A percentile compares a stretch with the other conserved stretches of the same genome.
Evolutionary conservation across 495 filamentous ascomycete genomes (phyloP).

Genomic region (Pseudoneurospora amorphoporcata): DNA sequence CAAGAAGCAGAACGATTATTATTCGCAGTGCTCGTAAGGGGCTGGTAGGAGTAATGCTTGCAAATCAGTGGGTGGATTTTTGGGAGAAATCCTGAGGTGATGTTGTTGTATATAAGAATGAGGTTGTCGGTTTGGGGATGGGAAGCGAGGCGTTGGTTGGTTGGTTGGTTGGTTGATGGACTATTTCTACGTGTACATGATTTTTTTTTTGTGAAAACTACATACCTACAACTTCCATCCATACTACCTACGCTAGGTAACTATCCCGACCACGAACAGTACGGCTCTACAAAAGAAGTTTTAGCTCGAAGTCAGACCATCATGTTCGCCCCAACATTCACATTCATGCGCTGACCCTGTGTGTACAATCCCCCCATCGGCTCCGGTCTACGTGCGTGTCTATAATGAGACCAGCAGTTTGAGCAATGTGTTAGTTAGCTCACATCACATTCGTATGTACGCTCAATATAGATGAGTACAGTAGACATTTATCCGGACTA

Average conservation of each 20-base stretch:
- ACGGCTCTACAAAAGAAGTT: background rate
- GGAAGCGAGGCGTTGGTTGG: background rate
- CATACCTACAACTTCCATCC: no score
- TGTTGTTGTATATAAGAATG: no score
- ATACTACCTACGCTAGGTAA: no score
- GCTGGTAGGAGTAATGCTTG: no score
- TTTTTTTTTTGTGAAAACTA: background rate
- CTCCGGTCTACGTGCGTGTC: background rate
- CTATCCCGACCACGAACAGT: background rate
- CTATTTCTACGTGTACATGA: background rate
- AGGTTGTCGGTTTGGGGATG: background rate
- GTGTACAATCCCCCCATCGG: background rate
- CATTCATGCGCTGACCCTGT: background rate
- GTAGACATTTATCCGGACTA: no score
- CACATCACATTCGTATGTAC: no score
- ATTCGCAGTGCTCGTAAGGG: conserved; percentile 30
- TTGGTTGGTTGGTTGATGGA: background rate
- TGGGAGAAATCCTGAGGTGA: no score
- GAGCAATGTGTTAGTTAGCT: background rate
- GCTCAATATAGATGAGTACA: no score
- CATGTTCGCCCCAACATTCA: background rate
- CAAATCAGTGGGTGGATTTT: no score
- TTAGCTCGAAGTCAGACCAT: background rate
- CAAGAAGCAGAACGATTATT: conserved; percentile 33
- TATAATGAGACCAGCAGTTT: background rate